Evolutionary conservation across 768 basidiomycete genomes (phyloP), one percentile per base, ranked within the genome.

Genomic region (Phaffia tasmanica): DNA sequence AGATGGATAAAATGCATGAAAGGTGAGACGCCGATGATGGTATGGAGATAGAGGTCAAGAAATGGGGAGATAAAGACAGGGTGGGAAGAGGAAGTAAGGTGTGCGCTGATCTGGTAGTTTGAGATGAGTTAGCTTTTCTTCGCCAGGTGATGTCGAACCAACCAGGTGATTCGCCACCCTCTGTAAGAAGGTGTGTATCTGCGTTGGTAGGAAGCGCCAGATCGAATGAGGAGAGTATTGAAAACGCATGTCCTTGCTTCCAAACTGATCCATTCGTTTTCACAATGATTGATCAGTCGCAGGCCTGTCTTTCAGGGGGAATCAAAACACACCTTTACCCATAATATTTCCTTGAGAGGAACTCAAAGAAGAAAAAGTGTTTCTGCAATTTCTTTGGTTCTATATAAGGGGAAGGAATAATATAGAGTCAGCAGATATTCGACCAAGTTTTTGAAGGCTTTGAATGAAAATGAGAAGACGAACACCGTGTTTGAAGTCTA

Each of bases 1-100:
- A 19, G 23, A 61, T 14, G 8, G 55, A 49, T 16, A 61, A n/a
- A 3, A 47, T 46, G 23, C 77, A 0, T 88, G 86, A 2, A 84
- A 78, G 65, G 80, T 76, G 6, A 92, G 78, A 2, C 86, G 78
- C 4, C 87, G 35, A 42, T 88, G 46, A 86, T 75, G 30, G 27
- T 30, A 21, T 19, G 60, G 54, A 27, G 54, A 23, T 9, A 23
- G 46, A 49, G 2, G 35, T 15, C 18, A 11, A 42, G 6, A 29
- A 19, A 16, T 6, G 53, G 9, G 47, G 21, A 7, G 51, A 27
- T 3, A 47, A n/a, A 23, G 27, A 35, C 29, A 56, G 54, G 29
- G 54, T 29, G 23, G 66, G 66, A 19, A 67, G 53, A 32, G 61
- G 46, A 18, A 67, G 47, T 30, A 35, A 56, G 27, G 66, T 32